Percentiles rank a stretch among this genome's conserved stretches.
Conservation (phyloP, 2,329 filamentous ascomycete species). For the Seiridium cupressi region DNA sequence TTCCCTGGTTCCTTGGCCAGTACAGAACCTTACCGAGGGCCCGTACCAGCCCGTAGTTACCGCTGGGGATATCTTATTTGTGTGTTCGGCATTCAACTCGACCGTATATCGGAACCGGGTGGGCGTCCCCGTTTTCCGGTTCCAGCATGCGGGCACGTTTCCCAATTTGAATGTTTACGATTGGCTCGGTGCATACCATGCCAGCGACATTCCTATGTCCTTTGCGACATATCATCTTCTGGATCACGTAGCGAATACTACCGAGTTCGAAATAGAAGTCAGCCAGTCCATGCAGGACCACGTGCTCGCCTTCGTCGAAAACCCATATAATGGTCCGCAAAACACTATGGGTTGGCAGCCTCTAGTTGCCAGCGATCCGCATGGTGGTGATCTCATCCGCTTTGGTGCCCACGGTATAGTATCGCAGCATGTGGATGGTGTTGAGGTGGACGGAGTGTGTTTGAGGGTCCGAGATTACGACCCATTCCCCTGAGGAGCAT, state of each 20-base stretch:
- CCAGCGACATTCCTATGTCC: slow-evolving; percentile 32
- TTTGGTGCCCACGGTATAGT: slow-evolving; percentile 22
- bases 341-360: slow-evolving; percentile 9
- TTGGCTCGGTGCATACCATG: slow-evolving; percentile 43
- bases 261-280: slow-evolving; percentile 19
- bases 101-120: slow-evolving; percentile 23
- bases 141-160: slow-evolving; percentile 38
- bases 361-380: slow-evolving; percentile 5
- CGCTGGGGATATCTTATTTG: slow-evolving; percentile 13
- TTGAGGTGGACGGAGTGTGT: slow-evolving; percentile 23
- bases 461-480: slow-evolving; percentile 5
- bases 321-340: slow-evolving; percentile 22
- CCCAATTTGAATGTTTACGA: slow-evolving; percentile 34
- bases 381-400: slow-evolving; percentile 20
- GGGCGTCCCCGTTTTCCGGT: slow-evolving; percentile 34
- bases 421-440: slow-evolving; percentile 19
- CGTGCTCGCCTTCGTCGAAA: slow-evolving; percentile 22
- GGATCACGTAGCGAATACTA: slow-evolving; percentile 19
- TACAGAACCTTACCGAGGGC: slow-evolving; percentile 25
- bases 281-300: slow-evolving; percentile 25
- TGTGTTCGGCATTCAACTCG: slow-evolving; percentile 27
- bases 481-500: slow-evolving; percentile 2
- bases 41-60: slow-evolving; percentile 18
- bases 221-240: slow-evolving; percentile 34
- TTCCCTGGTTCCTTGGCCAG: slow-evolving; percentile 25